Evolutionary conservation across 1,284 basidiomycete species (phyloP).

Genomic region (Volvariella volvacea): DNA sequence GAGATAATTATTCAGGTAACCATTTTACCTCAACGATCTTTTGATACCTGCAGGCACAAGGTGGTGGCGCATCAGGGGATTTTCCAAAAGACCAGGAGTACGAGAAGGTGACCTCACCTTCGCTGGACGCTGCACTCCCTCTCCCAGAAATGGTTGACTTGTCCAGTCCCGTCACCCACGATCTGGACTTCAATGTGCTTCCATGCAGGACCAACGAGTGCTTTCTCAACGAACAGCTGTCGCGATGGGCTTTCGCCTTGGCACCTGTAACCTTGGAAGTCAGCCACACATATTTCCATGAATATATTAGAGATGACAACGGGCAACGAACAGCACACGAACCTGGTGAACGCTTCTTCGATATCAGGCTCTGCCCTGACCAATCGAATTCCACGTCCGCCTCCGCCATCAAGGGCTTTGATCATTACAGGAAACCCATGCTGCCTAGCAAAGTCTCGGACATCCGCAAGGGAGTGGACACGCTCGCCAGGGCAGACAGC

Average conservation of each 20-base stretch:
- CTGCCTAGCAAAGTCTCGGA: conserved; percentile 28
- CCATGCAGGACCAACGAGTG: conserved; percentile 36
- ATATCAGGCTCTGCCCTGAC: background rate
- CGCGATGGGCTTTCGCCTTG: conserved; percentile 33
- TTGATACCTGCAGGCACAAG: too few species aligned
- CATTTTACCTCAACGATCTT: conserved; percentile 71
- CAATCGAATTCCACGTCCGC: conserved; percentile 34
- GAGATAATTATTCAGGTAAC: conserved; percentile 40
- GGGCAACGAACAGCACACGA: background rate
- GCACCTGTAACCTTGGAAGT: too few species aligned
- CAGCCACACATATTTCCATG: background rate
- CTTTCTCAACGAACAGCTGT: conserved; percentile 32
- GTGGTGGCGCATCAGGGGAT: conserved; percentile 9
- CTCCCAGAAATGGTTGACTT: conserved; percentile 62
- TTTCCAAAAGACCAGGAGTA: background rate
- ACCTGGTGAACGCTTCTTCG: background rate
- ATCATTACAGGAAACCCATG: conserved; percentile 62
- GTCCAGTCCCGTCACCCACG: conserved; percentile 52
- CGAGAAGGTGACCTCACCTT: conserved; percentile 27
- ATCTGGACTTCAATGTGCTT: conserved; percentile 68
- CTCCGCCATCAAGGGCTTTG: conserved; percentile 67
- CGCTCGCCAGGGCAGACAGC: conserved; percentile 52
- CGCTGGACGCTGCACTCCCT: conserved; percentile 69
- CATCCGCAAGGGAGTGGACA: conserved; percentile 40
- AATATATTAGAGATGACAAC: background rate